Base-by-base conservation (phyloP, 208 protist genomes). In the Acanthamoeba castellanii region DNA sequence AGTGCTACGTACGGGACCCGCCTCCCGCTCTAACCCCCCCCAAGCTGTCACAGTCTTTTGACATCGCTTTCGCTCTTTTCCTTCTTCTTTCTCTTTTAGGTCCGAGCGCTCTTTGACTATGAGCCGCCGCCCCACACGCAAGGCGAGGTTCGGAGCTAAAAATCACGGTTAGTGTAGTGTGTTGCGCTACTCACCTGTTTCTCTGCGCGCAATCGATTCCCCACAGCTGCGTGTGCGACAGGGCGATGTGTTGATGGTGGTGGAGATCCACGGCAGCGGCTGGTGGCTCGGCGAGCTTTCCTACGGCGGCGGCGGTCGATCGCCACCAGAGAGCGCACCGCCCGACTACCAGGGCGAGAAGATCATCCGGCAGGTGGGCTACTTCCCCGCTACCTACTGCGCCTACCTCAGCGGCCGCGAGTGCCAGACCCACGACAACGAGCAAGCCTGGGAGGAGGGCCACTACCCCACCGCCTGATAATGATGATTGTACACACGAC, bases 311-410 rank as follows among this genome's bases (percentile, higher is more conserved):
- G 27, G n/a, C 78, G 22, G 42, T 16, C 20, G 22, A 61, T 34
- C 30, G 5, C 13, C 22, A 11, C 37, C 50, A 52, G 30, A 52
- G 22, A 52, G 22, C n/a, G 34, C 14, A 37, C 20, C 42, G 4
- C 20, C 14, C 74, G n/a, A 52, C 18, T 18, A 52, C 20, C 74
- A 84, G 34, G 61, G 61, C 61, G 61, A 68, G 27, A 68, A 68
- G 61, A 30, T 87, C 11, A 22, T 87, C 9, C 47, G 78, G 55
- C 22, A 50, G 45, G 85, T 92, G 20, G 85, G 85, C 37, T 92
- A 92, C 85, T 92, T 92, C 61, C 85, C 85, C 13, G 85, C 85
- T 27, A 92, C 57, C 47, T 92, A 92, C 61, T 92, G 85, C 55
- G 50, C 57, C 85, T 92, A 74, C 85, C 85, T 92, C n/a, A 72